A percentile compares a stretch with the other conserved stretches of the same genome.
Conservation (phyloP, 345 rosid genomes). For the Anacardium occidentale region DNA sequence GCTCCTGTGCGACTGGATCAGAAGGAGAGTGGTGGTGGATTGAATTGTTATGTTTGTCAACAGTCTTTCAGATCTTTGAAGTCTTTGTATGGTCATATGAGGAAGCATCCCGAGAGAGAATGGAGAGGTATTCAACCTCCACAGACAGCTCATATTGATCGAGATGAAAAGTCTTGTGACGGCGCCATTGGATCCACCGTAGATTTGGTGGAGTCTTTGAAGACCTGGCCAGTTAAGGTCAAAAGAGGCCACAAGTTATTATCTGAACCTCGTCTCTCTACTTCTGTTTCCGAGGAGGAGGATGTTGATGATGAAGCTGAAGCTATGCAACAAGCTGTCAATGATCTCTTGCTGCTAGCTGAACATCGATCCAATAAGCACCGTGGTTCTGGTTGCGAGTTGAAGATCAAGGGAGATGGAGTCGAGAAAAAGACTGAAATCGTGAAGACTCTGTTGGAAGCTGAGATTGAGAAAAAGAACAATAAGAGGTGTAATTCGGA, state of each 20-base stretch:
- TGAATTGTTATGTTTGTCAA: conserved; percentile 35
- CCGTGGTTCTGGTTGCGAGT: not conserved
- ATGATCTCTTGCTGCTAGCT: conserved; percentile 36
- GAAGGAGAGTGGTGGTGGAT: conserved; percentile 14
- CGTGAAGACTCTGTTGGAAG: not conserved
- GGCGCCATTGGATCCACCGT: conserved; percentile 7
- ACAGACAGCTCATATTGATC: conserved; percentile 14
- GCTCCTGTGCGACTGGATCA: not conserved
- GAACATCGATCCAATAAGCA: not conserved
- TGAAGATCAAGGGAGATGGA: conserved; percentile 1
- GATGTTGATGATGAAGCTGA: conserved; percentile 3
- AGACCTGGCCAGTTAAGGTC: conserved; percentile 36
- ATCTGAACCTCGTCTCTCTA: not conserved
- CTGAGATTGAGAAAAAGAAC: not conserved
- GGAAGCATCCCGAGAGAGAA: conserved; percentile 50
- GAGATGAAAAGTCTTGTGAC: not conserved
- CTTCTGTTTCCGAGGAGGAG: conserved; percentile 10
- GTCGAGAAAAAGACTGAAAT: too few relatives aligned
- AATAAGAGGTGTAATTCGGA: not conserved
- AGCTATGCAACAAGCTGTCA: conserved; percentile 23
- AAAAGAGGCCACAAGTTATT: conserved; percentile 37
- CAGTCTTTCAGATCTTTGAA: conserved; percentile 43
- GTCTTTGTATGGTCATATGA: conserved; percentile 57
- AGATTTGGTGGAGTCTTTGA: conserved; percentile 30
- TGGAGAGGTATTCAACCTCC: conserved; percentile 52